Base-by-base conservation (phyloP, 257 asterid species). In the Avicennia marina region DNA sequence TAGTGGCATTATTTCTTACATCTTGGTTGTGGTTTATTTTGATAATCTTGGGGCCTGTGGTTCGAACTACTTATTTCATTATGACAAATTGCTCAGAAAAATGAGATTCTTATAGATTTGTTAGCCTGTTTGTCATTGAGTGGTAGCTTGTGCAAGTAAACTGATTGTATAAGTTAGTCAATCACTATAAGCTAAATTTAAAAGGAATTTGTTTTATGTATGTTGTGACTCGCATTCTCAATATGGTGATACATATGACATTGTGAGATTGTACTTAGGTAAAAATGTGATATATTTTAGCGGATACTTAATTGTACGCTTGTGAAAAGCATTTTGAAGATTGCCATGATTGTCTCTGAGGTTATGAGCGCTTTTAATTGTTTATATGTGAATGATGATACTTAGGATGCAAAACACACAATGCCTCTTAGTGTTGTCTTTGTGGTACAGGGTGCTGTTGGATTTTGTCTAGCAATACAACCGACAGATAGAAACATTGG, bases 381-480 rank as follows among this genome's bases (percentile, higher is more conserved):
- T 59, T 22, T 43, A 17, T 60, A 19, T 32, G 21, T 52, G 26
- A 27, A 60, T 27, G 40, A 44, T 21, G 29, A 63, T 13, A 33
- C 11, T 53, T 38, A 27, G 43, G 45, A 51, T 29, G 45, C 45
- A 25, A 60, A 65, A 36, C n/a, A 38, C 54, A 47, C 54, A 22
- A 31, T 52, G 68, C 59, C 53, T 64, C 60, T 59, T 38, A 63
- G 11, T 58, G 53, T 24, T 73, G 22, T 58, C 56, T 60, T 59
- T 69, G 16, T 67, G 59, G 50, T 81, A 57, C 86, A 89, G 96
- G 96, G 91, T 64, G 83, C 89, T 29, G 72, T 71, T 81, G 96
- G 96, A 63, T 82, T 82, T 74, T 89, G 96, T 79, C 77, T 89
- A 62, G 96, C 96, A 13, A 33, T 89, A 60, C 89, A 89, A 70